Evolutionary conservation across 371 early-diverging fungal species (phyloP), one percentile per base, ranked within the genome.

Genomic region (Mortierella sp.): DNA sequence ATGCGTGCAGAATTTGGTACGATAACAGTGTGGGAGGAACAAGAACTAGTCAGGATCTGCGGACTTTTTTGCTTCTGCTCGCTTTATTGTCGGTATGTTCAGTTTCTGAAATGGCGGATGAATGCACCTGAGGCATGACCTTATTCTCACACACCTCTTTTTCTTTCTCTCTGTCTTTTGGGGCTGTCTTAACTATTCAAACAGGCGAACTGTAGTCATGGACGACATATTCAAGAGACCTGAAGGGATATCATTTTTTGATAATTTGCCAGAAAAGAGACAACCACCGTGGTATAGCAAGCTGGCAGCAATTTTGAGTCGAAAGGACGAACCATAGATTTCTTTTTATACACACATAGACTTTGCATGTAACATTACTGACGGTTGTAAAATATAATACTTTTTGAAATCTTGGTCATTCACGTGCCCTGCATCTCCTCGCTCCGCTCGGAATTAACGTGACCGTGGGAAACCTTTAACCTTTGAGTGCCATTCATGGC

Each of bases 1-100:
- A 64, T 35, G 55, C 75, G 81, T 12, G 81, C 81, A 51, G 81
- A 81, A 51, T 81, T 64, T 66, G 75, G 75, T 0, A 59, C 68
- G 9, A 18, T 75, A 52, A 66, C 72, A 4, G 45, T 20, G 6
- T 58, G 62, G 66, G 76, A 81, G 47, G 76, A 81, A 35, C 40
- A 54, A 16, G 60, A 72, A 43, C 16, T 81, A 9, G 30, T n/a
- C 24, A 68, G 66, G 52, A 80, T 72, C 4, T 64, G 66, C 43
- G 18, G 45, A 8, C 32, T 69, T 5, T 72, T 80, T 49, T 75
- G 81, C 59, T 72, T 68, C 51, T 69, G 78, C 43, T 73, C 73
- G 6, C 8, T 62, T 9, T 78, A 54, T 52, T 70, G 64, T 37
- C 62, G 67, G 72, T 68, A 68, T 16, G 35, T 52, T 5, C 28